phyloP scores from a whole-genome alignment of 2,329 filamentous ascomycete species.

The Lasiodiplodia citricola region DNA sequence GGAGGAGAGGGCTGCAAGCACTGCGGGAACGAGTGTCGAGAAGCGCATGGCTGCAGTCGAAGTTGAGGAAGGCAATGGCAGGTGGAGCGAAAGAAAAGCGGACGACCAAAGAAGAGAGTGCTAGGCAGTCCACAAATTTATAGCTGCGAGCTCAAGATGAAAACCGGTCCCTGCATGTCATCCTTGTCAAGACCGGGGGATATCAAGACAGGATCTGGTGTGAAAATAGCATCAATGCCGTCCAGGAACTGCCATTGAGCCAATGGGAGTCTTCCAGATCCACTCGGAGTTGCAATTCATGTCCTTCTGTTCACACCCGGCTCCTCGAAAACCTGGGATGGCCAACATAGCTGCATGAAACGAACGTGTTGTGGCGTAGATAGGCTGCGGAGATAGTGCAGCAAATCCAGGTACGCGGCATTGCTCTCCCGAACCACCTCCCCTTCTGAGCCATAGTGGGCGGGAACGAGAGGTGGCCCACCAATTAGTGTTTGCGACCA shows the following conservation, averaged over 20 bases:
- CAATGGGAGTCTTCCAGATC: background rate
- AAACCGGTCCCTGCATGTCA: background rate
- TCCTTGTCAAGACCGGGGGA: background rate
- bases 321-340: background rate
- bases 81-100: background rate
- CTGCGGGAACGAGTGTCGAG: background rate
- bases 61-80: background rate
- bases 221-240: background rate
- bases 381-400: background rate
- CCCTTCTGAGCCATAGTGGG: background rate
- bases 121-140: background rate
- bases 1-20: slow-evolving; percentile 29
- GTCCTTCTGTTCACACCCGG: background rate
- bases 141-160: background rate
- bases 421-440: background rate
- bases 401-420: slow-evolving; percentile 3
- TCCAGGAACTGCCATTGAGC: background rate
- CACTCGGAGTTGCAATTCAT: background rate
- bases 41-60: background rate
- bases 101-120: background rate
- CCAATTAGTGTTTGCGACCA: background rate
- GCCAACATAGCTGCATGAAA: background rate
- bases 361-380: background rate
- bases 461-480: background rate
- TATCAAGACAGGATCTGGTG: background rate